Conservation (phyloP, 108 stramenopile species). For the Nitzschia palea region DNA sequence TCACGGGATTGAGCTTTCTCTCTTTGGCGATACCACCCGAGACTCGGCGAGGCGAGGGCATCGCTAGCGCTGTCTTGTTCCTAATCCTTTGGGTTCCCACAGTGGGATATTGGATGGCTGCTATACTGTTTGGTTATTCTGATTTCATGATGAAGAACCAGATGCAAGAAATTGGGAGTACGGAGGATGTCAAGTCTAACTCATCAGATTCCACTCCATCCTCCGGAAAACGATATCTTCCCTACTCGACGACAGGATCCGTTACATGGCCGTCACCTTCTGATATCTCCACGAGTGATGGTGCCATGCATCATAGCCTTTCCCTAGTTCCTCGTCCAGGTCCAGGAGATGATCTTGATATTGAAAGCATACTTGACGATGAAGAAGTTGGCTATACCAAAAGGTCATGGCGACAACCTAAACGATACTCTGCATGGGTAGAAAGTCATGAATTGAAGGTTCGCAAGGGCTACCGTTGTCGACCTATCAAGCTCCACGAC, state of each 20-base stretch:
- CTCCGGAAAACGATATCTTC: not conserved
- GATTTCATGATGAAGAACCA: not conserved
- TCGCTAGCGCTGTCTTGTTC: not conserved
- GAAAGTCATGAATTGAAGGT: not conserved
- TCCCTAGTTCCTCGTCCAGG: not conserved
- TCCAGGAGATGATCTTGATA: slow-evolving; percentile 6
- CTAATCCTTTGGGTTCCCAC: slow-evolving; percentile 5
- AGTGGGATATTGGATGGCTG: not conserved
- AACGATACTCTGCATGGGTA: not conserved
- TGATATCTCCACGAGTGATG: not conserved
- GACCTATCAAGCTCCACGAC: not conserved
- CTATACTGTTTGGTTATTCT: not conserved
- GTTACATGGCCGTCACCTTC: not conserved
- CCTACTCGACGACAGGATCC: not conserved
- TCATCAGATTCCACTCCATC: not conserved
- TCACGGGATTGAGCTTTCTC: slow-evolving; percentile 17
- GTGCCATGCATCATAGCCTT: not conserved
- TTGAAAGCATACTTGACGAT: not conserved
- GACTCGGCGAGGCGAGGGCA: not conserved
- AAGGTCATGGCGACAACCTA: not conserved
- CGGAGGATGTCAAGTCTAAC: not conserved
- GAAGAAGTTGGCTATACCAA: not conserved
- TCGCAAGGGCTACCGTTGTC: not conserved
- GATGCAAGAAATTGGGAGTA: not conserved
- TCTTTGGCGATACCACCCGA: slow-evolving; percentile 2